Conservation (phyloP, 495 filamentous ascomycete species). For the Sabuloglossum arenarium region DNA sequence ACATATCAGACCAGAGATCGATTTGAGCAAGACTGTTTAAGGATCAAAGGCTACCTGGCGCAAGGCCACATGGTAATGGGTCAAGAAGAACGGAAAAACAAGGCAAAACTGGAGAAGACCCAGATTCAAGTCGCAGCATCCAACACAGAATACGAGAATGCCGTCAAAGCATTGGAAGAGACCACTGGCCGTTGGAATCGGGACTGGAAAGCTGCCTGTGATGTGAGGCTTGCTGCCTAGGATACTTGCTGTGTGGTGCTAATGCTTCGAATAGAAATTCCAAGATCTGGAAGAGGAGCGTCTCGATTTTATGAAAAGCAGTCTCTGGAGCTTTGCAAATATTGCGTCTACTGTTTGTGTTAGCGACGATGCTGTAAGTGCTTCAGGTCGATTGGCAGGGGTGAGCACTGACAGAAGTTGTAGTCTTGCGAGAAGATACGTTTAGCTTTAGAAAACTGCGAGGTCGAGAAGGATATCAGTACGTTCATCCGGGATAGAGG, state of each 20-base stretch:
- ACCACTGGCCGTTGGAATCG: constrained; percentile 92
- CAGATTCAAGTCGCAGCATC: constrained; percentile 82
- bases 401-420: background rate
- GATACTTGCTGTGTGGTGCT: constrained; percentile 1
- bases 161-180: constrained; percentile 83
- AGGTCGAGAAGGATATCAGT: constrained; percentile 88
- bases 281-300: constrained; percentile 98
- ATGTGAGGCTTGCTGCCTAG: constrained; percentile 26
- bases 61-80: constrained; percentile 99
- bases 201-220: constrained; percentile 93
- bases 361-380: constrained; percentile 69
- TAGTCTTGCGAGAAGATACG: constrained; percentile 88
- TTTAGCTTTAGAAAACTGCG: constrained; percentile 83
- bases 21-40: constrained; percentile 92
- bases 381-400: background rate
- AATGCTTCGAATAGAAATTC: constrained; percentile 45
- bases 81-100: constrained; percentile 96
- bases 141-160: constrained; percentile 81
- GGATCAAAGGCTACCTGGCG: constrained; percentile 94
- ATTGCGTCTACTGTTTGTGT: constrained; percentile 97
- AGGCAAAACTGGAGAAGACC: constrained; percentile 95
- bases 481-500: constrained; percentile 75
- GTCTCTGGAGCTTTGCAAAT: constrained; percentile 93
- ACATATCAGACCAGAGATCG: constrained; percentile 54
- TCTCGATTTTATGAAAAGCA: constrained; percentile 90